Conservation (phyloP, 2,329 filamentous ascomycete genomes). For the Pleurostoma richardsiae region DNA sequence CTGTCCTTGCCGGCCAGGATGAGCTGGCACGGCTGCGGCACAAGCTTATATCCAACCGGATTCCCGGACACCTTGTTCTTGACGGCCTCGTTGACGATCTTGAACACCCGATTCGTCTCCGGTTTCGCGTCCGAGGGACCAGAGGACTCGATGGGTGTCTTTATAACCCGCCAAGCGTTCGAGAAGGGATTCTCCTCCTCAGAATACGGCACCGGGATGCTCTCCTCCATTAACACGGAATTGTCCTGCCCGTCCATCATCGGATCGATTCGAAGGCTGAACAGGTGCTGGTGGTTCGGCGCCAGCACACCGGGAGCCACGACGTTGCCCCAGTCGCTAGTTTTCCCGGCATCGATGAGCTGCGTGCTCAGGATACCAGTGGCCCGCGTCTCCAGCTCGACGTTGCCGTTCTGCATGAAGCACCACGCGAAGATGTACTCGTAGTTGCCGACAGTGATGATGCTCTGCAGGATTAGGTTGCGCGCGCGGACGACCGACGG, state of each 20-base stretch:
- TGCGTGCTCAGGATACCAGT: constrained; percentile 62
- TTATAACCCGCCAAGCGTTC: constrained; percentile 35
- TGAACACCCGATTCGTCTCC: constrained; percentile 40
- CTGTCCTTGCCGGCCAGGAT: constrained; percentile 29
- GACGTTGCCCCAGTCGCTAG: constrained; percentile 52
- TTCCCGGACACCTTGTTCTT: constrained; percentile 36
- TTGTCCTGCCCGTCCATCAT: constrained; percentile 53
- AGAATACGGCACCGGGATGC: constrained; percentile 18
- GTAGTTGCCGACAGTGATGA: constrained; percentile 67
- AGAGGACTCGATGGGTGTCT: constrained; percentile 35
- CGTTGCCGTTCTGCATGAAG: constrained; percentile 57
- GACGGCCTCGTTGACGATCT: constrained; percentile 38
- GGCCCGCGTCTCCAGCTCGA: constrained; percentile 58
- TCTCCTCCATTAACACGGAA: constrained; percentile 38
- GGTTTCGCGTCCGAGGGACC: constrained; percentile 44
- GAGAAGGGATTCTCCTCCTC: constrained; percentile 44
- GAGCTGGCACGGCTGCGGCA: constrained; percentile 39
- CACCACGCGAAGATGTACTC: constrained; percentile 53
- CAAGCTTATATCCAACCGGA: constrained; percentile 40
- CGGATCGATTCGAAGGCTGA: constrained; percentile 60
- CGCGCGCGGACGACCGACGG: constrained; percentile 56
- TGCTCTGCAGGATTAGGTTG: constrained; percentile 62
- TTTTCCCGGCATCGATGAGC: constrained; percentile 50
- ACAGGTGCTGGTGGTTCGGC: constrained; percentile 68
- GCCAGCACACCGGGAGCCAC: constrained; percentile 61